phyloP scores from a whole-genome alignment of 2,329 filamentous ascomycete genomes.

The Fusarium citri region DNA sequence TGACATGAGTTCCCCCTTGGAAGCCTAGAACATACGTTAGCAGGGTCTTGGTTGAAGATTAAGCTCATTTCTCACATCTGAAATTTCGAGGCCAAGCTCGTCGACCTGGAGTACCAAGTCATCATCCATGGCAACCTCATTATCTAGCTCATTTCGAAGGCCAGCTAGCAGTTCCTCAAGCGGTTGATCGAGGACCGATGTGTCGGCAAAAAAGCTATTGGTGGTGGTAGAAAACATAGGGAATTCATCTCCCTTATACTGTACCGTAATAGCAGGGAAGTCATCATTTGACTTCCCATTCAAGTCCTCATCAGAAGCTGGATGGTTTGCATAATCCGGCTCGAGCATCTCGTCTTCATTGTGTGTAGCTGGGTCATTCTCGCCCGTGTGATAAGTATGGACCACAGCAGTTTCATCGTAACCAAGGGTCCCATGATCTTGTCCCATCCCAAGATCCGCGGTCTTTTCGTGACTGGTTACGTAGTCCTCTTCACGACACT shows the following conservation, averaged over 20 bases:
- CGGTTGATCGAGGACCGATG: constrained; percentile 56
- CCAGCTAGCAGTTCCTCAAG: constrained; percentile 59
- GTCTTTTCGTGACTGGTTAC: constrained; percentile 8
- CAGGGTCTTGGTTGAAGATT: neutral
- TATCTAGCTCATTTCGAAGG: constrained; percentile 59
- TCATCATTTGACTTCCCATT: constrained; percentile 29
- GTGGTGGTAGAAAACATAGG: constrained; percentile 54
- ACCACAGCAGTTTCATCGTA: constrained; percentile 14
- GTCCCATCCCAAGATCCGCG: neutral
- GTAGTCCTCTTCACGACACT: constrained; percentile 7
- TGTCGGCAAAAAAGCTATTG: constrained; percentile 60
- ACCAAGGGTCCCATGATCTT: constrained; percentile 1
- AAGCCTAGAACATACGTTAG: constrained; percentile 52
- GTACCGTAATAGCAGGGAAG: constrained; percentile 55
- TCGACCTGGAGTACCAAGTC: constrained; percentile 65
- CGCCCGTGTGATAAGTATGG: constrained; percentile 5
- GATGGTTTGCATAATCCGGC: constrained; percentile 8
- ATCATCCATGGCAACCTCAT: constrained; percentile 59
- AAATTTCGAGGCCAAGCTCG: constrained; percentile 64
- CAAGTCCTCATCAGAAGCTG: constrained; percentile 19
- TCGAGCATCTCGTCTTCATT: constrained; percentile 18
- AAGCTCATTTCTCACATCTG: constrained; percentile 55
- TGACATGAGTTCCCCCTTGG: constrained; percentile 49
- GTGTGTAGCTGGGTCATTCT: constrained; percentile 19
- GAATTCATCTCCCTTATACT: constrained; percentile 58